phyloP scores from a whole-genome alignment of 2,329 filamentous ascomycete species.

The Colletotrichum lini region DNA sequence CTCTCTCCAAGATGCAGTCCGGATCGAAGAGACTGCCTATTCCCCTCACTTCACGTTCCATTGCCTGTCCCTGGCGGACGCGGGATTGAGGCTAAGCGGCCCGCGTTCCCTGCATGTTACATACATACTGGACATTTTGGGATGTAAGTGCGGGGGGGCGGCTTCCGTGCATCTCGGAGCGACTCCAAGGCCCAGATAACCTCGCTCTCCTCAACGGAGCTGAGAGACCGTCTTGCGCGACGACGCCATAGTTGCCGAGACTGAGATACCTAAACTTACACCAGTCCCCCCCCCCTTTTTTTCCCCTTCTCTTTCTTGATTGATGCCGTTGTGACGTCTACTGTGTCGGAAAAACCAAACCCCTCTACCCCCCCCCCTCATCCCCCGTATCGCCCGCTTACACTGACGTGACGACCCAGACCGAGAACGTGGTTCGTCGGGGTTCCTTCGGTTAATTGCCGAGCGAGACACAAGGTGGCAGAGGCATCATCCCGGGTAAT shows the following conservation, averaged over 20 bases:
- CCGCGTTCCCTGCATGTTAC: slow-evolving; percentile 31
- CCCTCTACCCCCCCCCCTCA: background rate
- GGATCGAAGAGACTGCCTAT: background rate
- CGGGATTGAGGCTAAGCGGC: slow-evolving; percentile 29
- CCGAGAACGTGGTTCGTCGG: slow-evolving; percentile 23
- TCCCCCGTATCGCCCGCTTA: background rate
- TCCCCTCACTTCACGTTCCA: background rate
- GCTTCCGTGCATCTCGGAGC: slow-evolving; percentile 14
- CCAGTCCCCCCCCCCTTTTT: too few relatives aligned
- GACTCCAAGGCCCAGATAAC: slow-evolving; percentile 14
- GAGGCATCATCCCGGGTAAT: slow-evolving; percentile 9
- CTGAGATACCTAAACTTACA: background rate
- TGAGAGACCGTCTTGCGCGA: background rate
- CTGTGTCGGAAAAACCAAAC: background rate
- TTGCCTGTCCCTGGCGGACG: background rate
- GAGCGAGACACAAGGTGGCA: slow-evolving; percentile 13
- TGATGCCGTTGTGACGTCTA: slow-evolving; percentile 5
- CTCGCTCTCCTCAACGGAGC: background rate
- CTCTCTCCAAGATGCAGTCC: background rate
- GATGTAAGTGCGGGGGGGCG: slow-evolving; percentile 6
- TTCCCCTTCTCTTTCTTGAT: background rate
- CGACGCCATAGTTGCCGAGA: background rate
- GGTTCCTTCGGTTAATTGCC: slow-evolving; percentile 37
- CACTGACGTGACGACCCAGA: slow-evolving; percentile 3
- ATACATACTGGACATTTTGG: slow-evolving; percentile 11